A percentile compares a stretch with the other conserved stretches of the same genome.
Evolutionary conservation across 306 rosid species (phyloP).

Genomic region (Cotoneaster glaucophyllus): DNA sequence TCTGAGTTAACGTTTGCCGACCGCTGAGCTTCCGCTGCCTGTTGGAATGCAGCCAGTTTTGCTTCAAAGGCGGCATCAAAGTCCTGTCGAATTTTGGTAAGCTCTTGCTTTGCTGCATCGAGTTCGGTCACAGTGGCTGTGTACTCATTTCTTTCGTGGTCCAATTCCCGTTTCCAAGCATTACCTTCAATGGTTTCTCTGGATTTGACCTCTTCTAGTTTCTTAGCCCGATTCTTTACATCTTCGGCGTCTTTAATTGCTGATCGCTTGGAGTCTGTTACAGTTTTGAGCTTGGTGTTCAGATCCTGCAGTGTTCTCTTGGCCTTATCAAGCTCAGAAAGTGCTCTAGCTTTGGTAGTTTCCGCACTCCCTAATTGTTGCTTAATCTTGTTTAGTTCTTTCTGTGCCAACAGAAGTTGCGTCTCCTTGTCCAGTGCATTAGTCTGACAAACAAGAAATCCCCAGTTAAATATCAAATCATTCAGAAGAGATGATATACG

Average conservation of each 20-base stretch:
- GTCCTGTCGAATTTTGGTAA: conserved; percentile 69
- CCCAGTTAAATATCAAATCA: not conserved
- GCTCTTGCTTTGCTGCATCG: conserved; percentile 73
- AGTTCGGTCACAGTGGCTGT: conserved; percentile 34
- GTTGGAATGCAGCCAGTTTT: conserved; percentile 60
- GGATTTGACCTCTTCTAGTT: conserved; percentile 37
- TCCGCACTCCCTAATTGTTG: conserved; percentile 39
- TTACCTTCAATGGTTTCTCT: conserved; percentile 31
- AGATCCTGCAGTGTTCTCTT: conserved; percentile 42
- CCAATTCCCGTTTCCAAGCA: conserved; percentile 60
- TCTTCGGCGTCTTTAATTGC: conserved; percentile 53
- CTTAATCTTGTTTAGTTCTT: conserved; percentile 47
- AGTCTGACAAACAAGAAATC: not conserved
- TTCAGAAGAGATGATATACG: not conserved
- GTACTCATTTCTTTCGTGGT: conserved; percentile 53
- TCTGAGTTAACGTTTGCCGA: conserved; percentile 48
- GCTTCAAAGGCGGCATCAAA: conserved; percentile 72
- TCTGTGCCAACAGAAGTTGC: conserved; percentile 58
- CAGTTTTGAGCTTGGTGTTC: conserved; percentile 36
- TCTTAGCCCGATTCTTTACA: conserved; percentile 35
- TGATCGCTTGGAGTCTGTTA: conserved; percentile 48
- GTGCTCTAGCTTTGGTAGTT: conserved; percentile 38
- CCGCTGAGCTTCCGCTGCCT: conserved; percentile 74
- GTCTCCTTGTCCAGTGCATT: conserved; percentile 66
- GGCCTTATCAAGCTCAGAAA: conserved; percentile 62